Percentiles rank a stretch among this genome's conserved stretches.
Conservation (phyloP, 306 rosid species). For the Alnus rubra region DNA sequence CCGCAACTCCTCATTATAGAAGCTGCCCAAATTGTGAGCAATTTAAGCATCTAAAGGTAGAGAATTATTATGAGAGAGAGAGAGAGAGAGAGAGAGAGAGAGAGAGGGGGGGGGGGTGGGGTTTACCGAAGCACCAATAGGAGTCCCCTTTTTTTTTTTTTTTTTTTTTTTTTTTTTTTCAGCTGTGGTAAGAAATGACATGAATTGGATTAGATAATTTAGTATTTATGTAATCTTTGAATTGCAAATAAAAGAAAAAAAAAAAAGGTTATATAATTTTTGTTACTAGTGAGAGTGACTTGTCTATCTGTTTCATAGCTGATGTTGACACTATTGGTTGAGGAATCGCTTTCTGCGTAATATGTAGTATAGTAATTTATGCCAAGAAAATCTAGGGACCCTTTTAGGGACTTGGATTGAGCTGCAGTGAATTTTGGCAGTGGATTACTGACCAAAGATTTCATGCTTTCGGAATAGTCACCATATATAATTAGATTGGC, state of each 20-base stretch:
- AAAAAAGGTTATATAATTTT: too few species aligned
- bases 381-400: slow-evolving; percentile 64
- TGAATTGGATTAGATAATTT: too few species aligned
- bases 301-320: slow-evolving; percentile 34
- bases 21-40: too few species aligned
- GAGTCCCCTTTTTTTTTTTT: neutral
- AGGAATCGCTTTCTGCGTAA: slow-evolving; percentile 39
- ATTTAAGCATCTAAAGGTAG: too few species aligned
- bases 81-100: neutral
- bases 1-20: too few species aligned
- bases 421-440: slow-evolving; percentile 51
- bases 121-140: neutral
- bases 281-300: slow-evolving; percentile 36
- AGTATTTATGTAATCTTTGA: too few species aligned
- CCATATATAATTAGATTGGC: slow-evolving; percentile 52
- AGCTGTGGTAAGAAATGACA: too few species aligned
- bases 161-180: too few species aligned
- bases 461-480: slow-evolving; percentile 52
- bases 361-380: slow-evolving; percentile 56
- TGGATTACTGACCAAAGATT: slow-evolving; percentile 41
- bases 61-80: neutral
- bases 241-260: too few species aligned
- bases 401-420: slow-evolving; percentile 31
- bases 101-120: too few species aligned
- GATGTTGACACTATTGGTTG: slow-evolving; percentile 23